These are phyloP conservation scores for Candida anutae DNA, from an alignment of 1,139 yeast genomes.

Conservation along the genomic window DNA sequence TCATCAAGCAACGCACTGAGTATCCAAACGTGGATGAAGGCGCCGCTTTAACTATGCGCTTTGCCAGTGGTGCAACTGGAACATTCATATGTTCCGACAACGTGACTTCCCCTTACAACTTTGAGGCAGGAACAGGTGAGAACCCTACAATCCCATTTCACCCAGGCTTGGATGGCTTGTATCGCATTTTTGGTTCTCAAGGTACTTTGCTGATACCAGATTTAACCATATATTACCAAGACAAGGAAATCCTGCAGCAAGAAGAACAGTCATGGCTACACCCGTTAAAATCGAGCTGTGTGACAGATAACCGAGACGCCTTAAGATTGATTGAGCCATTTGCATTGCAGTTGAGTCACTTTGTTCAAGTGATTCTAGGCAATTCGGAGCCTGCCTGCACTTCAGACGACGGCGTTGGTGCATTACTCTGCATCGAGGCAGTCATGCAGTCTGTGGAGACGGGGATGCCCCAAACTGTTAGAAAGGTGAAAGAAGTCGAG, in stretches of 20 bases:
- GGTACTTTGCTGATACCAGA: slow-evolving; percentile 36
- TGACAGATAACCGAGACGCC: too few relatives aligned
- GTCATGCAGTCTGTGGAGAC: too few relatives aligned
- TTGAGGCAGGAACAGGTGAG: slow-evolving; percentile 36
- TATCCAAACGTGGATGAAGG: slow-evolving; percentile 33
- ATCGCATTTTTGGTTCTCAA: slow-evolving; percentile 28
- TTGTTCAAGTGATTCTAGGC: too few relatives aligned
- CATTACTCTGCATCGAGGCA: too few relatives aligned
- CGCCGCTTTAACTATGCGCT: slow-evolving; percentile 27
- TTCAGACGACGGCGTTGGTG: too few relatives aligned
- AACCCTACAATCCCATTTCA: slow-evolving; percentile 30
- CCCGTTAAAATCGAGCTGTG: too few relatives aligned
- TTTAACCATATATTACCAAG: slow-evolving; percentile 26
- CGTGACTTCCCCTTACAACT: slow-evolving; percentile 32
- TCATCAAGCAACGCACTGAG: slow-evolving; percentile 22
- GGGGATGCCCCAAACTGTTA: too few relatives aligned
- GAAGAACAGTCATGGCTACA: slow-evolving; percentile 16
- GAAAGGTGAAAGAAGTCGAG: too few relatives aligned
- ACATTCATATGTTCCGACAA: slow-evolving; percentile 34
- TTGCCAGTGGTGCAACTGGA: slow-evolving; percentile 27
- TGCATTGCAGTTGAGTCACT: too few relatives aligned
- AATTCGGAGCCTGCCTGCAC: too few relatives aligned
- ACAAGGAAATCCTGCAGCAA: slow-evolving; percentile 4
- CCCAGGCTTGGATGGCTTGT: slow-evolving; percentile 23
- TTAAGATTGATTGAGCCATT: too few relatives aligned